These are phyloP conservation scores for Nitzschia sp. DNA, from an alignment of 108 stramenopile genomes.

Conservation along the genomic window DNA sequence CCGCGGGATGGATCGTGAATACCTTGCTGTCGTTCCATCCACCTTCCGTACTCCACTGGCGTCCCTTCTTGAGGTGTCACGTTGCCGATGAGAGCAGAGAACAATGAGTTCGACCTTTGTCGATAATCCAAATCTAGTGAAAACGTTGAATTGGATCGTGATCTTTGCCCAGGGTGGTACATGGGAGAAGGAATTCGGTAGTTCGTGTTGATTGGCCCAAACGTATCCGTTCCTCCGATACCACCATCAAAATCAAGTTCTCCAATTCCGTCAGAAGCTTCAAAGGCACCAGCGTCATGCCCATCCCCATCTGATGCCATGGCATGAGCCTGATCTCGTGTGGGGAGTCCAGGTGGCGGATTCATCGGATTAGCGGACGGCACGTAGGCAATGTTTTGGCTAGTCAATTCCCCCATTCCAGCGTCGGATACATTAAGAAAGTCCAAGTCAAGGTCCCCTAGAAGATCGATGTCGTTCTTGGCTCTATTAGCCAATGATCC, in stretches of 20 bases:
- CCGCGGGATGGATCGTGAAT: constrained; percentile 19
- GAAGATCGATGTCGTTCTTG: constrained; percentile 68
- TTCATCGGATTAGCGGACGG: neutral
- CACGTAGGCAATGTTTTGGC: constrained; percentile 7
- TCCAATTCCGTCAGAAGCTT: constrained; percentile 70
- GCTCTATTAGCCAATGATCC: constrained; percentile 59
- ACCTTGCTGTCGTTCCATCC: constrained; percentile 57
- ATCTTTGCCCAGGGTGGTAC: constrained; percentile 16
- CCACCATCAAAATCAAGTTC: constrained; percentile 79
- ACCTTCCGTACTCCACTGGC: constrained; percentile 52
- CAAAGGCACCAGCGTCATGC: neutral
- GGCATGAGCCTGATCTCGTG: neutral
- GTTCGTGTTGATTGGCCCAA: neutral
- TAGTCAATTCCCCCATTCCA: neutral
- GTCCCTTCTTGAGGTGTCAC: constrained; percentile 24
- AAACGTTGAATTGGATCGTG: constrained; percentile 40
- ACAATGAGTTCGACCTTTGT: constrained; percentile 78
- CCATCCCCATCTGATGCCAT: neutral
- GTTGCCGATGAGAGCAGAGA: constrained; percentile 45
- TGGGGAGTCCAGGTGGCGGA: neutral
- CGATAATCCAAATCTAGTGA: constrained; percentile 44
- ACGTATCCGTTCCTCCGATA: constrained; percentile 22
- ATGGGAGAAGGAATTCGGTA: constrained; percentile 14
- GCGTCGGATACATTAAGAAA: constrained; percentile 68
- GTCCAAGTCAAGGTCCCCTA: constrained; percentile 88